phyloP scores from a whole-genome alignment of 2,329 filamentous ascomycete genomes.

The Trichoderma arundinaceum region DNA sequence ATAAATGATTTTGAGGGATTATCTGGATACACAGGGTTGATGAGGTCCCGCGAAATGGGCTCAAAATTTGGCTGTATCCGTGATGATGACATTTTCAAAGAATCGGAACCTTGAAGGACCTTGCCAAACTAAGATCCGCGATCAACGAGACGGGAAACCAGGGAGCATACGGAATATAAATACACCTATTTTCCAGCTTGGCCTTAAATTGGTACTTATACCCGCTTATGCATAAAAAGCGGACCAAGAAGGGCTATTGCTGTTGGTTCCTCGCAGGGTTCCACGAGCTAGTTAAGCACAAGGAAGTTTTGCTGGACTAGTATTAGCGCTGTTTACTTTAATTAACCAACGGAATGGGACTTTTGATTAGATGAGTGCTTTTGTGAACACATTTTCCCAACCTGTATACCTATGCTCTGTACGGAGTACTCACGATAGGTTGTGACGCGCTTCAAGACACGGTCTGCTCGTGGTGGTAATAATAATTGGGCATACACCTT shows the following conservation, averaged over 20 bases:
- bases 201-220: not conserved
- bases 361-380: not conserved
- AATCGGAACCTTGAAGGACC: not conserved
- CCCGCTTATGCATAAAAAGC: not conserved
- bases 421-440: not conserved
- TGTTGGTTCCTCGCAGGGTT: not conserved
- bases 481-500: too few relatives aligned
- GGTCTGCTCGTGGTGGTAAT: too few relatives aligned
- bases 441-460: too few relatives aligned
- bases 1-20: not conserved
- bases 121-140: not conserved
- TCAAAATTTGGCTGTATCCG: not conserved
- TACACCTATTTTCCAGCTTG: not conserved
- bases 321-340: not conserved
- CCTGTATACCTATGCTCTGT: not conserved
- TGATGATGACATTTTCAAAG: not conserved
- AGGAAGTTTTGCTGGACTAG: not conserved
- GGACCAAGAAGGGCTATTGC: not conserved
- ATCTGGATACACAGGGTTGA: not conserved
- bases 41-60: not conserved
- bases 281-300: not conserved
- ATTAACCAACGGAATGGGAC: not conserved
- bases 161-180: not conserved
- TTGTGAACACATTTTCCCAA: not conserved
- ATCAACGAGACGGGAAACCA: not conserved